Conservation (phyloP, 352 stramenopile genomes). For the Lagenidium sp. region DNA sequence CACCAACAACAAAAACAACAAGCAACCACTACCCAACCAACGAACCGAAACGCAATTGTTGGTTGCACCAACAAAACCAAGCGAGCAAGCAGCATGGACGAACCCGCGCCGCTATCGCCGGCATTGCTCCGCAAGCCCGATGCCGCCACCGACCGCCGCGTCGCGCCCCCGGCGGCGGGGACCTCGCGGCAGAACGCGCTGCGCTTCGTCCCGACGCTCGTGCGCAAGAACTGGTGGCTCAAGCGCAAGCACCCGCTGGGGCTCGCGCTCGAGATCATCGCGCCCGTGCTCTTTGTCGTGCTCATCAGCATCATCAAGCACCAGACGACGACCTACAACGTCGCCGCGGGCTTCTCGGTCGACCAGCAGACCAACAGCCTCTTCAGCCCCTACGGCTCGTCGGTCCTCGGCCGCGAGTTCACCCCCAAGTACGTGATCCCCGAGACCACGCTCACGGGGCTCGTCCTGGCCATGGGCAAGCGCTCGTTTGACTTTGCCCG, state of each 20-base stretch:
- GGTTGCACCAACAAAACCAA: background rate
- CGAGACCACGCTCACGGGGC: conserved; percentile 49
- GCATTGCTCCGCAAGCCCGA: background rate
- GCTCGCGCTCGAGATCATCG: conserved; percentile 45
- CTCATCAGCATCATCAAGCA: conserved; percentile 47
- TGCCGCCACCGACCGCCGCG: background rate
- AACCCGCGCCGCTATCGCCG: background rate
- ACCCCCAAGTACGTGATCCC: conserved; percentile 30
- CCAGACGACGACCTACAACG: conserved; percentile 19
- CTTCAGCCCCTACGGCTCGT: conserved; percentile 23
- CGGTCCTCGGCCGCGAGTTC: conserved; percentile 18
- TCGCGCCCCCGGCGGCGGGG: too few relatives aligned
- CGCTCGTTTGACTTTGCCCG: conserved; percentile 25
- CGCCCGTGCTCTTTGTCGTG: conserved; percentile 48
- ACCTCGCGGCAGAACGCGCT: conserved; percentile 1
- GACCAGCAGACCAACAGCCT: conserved; percentile 26
- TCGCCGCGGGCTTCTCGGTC: conserved; percentile 26
- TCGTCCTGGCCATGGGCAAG: conserved; percentile 38
- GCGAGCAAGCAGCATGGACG: background rate
- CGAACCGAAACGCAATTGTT: too few relatives aligned
- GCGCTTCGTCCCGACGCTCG: conserved; percentile 41
- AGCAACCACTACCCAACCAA: too few relatives aligned
- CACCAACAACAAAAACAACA: too few relatives aligned
- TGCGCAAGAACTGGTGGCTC: conserved; percentile 76
- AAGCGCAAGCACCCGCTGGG: conserved; percentile 51